Evolutionary conservation across 1,284 basidiomycete genomes (phyloP), one percentile per base, ranked within the genome.

Genomic region (Tylopilus orsonianus): DNA sequence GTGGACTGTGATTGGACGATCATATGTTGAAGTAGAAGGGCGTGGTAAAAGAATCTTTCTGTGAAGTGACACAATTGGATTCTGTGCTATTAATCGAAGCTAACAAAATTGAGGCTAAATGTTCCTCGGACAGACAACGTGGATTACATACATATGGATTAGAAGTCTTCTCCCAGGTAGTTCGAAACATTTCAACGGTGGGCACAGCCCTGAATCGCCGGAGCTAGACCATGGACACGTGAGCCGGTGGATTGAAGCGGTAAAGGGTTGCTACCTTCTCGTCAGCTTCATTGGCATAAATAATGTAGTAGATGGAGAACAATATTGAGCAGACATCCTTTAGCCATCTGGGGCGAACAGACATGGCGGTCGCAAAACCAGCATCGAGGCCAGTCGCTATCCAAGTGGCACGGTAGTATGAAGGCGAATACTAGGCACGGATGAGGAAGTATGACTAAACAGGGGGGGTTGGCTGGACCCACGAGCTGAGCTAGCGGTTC

Each of bases 361-460:
- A 75, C 87, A 96, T 93, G 8, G 96, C 94, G 0, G 93, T 94
- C 0, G 95, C 93, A 62, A 98, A 98, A 1, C 95, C 96, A 1
- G 95, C 94, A 65, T 99, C 96, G n/a, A 98, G 76, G 0, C 93
- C 95, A 0, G 89, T 95, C 45, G 73, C 84, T 56, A 99, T 85
- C 89, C 95, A 99, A 40, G 95, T 97, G n/a, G 93, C 95, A 23
- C 96, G 86, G 69, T 96, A 97, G 67, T 95, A 97, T 7, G 91
- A 88, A 2, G 90, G 80, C 2, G 93, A 91, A 65, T 97, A 97
- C 90, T 94, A 56, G 8, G 40, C 27, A 29, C 26, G 38, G 26
- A 53, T 50, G 36, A 61, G 57, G 50, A 55, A 20, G 46, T 36
- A 30, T 46, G 50, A 38, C 33, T 10, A 26, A 16, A 39, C 30